phyloP scores from a whole-genome alignment of 495 filamentous ascomycete species.

The Hyaloscypha variabilis region DNA sequence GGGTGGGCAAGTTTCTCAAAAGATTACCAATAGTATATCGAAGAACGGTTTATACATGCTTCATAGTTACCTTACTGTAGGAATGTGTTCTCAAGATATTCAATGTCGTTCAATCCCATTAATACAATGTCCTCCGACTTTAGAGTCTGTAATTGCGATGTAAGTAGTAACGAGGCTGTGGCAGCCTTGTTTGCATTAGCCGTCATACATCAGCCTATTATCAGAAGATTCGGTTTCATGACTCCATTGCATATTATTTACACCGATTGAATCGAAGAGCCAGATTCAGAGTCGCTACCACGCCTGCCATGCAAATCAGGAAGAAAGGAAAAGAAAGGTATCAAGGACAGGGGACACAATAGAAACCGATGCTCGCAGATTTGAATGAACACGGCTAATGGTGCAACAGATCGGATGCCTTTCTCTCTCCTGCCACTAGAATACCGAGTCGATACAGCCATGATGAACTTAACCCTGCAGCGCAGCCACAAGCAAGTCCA shows the following conservation, averaged over 20 bases:
- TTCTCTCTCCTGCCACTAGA: constrained; percentile 29
- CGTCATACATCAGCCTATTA: too few relatives aligned
- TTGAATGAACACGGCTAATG: constrained; percentile 3
- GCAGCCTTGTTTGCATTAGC: not conserved
- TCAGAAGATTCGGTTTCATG: too few relatives aligned
- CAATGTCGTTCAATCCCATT: too few relatives aligned
- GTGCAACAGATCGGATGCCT: constrained; percentile 34
- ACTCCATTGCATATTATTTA: constrained; percentile 22
- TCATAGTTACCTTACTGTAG: not conserved
- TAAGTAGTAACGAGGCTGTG: too few relatives aligned
- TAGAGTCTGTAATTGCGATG: too few relatives aligned
- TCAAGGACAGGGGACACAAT: constrained; percentile 18
- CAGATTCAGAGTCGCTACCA: constrained; percentile 26
- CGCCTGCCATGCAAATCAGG: constrained; percentile 21
- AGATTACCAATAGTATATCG: not conserved
- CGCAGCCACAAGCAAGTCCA: constrained; percentile 30
- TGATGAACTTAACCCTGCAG: constrained; percentile 23
- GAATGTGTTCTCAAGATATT: too few relatives aligned
- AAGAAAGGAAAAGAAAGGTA: constrained; percentile 22
- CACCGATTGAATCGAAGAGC: constrained; percentile 23
- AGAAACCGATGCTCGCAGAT: constrained; percentile 20
- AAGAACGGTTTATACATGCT: not conserved
- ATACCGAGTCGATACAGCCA: constrained; percentile 21
- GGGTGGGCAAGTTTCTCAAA: not conserved
- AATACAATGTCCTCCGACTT: too few relatives aligned